These are phyloP conservation scores for Geoglossum glabrum DNA, from an alignment of 495 filamentous ascomycete species.

Conservation along the genomic window DNA sequence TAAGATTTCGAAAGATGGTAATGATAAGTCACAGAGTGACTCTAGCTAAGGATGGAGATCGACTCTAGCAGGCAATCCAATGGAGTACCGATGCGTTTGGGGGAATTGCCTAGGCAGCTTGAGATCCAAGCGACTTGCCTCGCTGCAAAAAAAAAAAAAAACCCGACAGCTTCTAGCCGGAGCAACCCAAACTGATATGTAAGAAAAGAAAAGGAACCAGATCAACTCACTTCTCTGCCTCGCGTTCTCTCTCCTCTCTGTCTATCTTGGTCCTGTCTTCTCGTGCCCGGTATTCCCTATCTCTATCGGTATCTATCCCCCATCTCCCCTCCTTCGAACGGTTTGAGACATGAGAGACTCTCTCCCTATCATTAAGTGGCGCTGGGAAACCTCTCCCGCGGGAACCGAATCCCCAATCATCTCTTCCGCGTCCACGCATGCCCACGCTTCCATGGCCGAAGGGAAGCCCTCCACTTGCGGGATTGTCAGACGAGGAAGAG, in stretches of 20 bases:
- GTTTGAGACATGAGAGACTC: conserved; percentile 32
- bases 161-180: not conserved
- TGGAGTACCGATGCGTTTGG: too few species aligned
- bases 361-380: conserved; percentile 43
- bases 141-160: too few species aligned
- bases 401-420: conserved; percentile 36
- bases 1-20: not conserved
- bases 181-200: not conserved
- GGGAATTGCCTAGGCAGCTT: too few species aligned
- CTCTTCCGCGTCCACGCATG: conserved; percentile 42
- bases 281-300: conserved; percentile 15
- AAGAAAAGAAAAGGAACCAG: not conserved
- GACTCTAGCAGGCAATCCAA: too few species aligned
- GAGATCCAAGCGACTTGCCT: too few species aligned
- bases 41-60: too few species aligned
- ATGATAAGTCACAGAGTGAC: too few species aligned
- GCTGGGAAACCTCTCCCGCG: conserved; percentile 32
- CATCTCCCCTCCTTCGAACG: conserved; percentile 48
- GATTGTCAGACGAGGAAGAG: conserved; percentile 33
- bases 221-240: conserved; percentile 6
- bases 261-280: conserved; percentile 20
- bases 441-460: conserved; percentile 34
- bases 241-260: conserved; percentile 28
- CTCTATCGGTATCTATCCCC: conserved; percentile 15
- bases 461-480: conserved; percentile 25